Percentiles rank a stretch among this genome's conserved stretches.
Evolutionary conservation across 495 filamentous ascomycete species (phyloP).

Genomic region (Talaromyces stipitatus): DNA sequence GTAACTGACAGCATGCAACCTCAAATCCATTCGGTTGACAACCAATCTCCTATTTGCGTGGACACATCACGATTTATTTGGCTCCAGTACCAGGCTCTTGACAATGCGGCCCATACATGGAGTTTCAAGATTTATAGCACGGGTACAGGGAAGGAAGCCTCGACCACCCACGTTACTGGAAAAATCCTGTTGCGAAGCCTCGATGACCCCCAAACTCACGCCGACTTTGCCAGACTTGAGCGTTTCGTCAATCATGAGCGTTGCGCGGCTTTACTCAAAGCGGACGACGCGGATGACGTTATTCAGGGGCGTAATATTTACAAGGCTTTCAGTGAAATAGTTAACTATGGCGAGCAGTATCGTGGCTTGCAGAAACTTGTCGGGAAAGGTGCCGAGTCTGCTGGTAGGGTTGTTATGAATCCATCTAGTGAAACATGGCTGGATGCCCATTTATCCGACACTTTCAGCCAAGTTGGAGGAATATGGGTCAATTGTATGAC

Average conservation of each 20-base stretch:
- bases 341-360: constrained; percentile 39
- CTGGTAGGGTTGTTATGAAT: constrained; percentile 32
- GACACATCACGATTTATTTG: constrained; percentile 28
- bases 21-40: constrained; percentile 25
- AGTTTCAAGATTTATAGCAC: background rate
- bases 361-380: constrained; percentile 39
- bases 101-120: background rate
- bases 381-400: constrained; percentile 31
- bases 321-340: constrained; percentile 33
- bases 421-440: constrained; percentile 29
- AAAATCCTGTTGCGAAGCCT: constrained; percentile 22
- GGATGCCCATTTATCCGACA: constrained; percentile 27
- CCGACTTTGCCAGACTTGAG: constrained; percentile 35
- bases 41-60: constrained; percentile 33
- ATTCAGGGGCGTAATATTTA: constrained; percentile 44
- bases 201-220: constrained; percentile 15
- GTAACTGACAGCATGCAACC: constrained; percentile 23
- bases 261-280: constrained; percentile 30
- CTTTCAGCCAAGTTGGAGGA: constrained; percentile 43
- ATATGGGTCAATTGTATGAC: constrained; percentile 49
- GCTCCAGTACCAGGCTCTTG: constrained; percentile 17
- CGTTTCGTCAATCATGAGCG: constrained; percentile 31
- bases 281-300: constrained; percentile 34
- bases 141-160: background rate
- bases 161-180: constrained; percentile 28